phyloP scores from a whole-genome alignment of 2,329 filamentous ascomycete species.

The Blumeria hordei region DNA sequence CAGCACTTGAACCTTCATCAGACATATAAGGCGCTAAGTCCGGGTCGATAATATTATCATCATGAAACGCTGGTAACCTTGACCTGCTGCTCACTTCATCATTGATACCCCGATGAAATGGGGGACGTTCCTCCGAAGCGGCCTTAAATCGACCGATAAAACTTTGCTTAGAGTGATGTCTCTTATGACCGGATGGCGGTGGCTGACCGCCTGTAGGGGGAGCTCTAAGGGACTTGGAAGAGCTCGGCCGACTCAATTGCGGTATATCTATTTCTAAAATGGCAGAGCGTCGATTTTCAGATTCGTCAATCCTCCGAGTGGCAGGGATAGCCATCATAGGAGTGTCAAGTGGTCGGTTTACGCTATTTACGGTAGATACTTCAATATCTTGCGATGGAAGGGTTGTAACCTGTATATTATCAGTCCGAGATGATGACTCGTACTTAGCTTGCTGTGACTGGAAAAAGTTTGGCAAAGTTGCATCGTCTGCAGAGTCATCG shows the following conservation, averaged over 20 bases:
- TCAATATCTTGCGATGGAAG: conserved; percentile 15
- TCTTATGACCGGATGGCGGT: conserved; percentile 56
- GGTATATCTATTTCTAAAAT: conserved; percentile 76
- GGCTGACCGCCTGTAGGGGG: conserved; percentile 38
- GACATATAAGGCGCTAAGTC: conserved; percentile 91
- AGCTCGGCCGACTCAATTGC: conserved; percentile 71
- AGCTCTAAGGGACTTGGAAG: conserved; percentile 69
- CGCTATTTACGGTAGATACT: conserved; percentile 14
- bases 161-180: conserved; percentile 73
- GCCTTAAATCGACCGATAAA: conserved; percentile 53
- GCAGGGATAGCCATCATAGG: conserved; percentile 50
- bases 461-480: conserved; percentile 37
- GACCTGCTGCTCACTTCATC: conserved; percentile 42
- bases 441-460: conserved; percentile 27
- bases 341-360: conserved; percentile 30
- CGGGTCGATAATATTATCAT: conserved; percentile 95
- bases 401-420: conserved; percentile 15
- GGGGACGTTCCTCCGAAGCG: conserved; percentile 54
- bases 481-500: conserved; percentile 66
- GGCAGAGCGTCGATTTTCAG: conserved; percentile 61
- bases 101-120: conserved; percentile 55
- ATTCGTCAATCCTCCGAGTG: conserved; percentile 42
- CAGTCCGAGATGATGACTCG: conserved; percentile 17
- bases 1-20: conserved; percentile 75
- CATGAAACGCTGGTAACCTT: conserved; percentile 75